Percentiles rank a stretch among this genome's conserved stretches.
Evolutionary conservation across 768 basidiomycete species (phyloP).

Genomic region (Amanita polypyramis): DNA sequence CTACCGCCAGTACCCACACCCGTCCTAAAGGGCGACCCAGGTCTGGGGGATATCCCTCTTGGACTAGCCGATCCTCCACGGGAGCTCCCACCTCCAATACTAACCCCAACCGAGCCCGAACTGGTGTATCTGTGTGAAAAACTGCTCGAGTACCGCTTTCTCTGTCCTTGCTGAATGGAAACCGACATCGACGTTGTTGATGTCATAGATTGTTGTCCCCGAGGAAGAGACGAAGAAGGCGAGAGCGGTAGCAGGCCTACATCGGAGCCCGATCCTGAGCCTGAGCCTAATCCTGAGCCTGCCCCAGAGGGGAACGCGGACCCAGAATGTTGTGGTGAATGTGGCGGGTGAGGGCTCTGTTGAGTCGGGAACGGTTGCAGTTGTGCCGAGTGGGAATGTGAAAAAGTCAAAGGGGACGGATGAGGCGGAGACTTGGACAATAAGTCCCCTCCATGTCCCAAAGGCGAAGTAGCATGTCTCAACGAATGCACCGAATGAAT

Average conservation of each 20-base stretch:
- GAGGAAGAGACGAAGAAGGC: too few species aligned
- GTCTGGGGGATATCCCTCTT: constrained; percentile 9
- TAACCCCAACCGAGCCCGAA: constrained; percentile 20
- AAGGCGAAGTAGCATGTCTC: neutral
- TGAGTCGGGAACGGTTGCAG: constrained; percentile 1
- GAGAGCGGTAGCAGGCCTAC: neutral
- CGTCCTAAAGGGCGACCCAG: constrained; percentile 3
- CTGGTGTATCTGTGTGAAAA: constrained; percentile 61
- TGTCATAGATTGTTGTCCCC: neutral
- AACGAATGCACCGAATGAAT: constrained; percentile 3
- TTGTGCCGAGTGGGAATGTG: neutral
- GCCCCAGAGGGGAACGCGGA: constrained; percentile 12
- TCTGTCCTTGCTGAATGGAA: constrained; percentile 9
- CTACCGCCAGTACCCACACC: constrained; percentile 8
- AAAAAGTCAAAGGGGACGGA: neutral
- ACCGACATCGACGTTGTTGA: neutral
- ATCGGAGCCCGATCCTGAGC: neutral
- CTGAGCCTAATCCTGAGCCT: neutral
- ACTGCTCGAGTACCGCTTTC: constrained; percentile 69
- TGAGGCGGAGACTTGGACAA: constrained; percentile 1
- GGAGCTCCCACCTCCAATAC: constrained; percentile 19
- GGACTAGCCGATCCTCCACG: neutral
- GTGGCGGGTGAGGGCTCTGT: constrained; percentile 16
- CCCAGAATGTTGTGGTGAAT: constrained; percentile 14
- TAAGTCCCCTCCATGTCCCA: neutral